phyloP scores from a whole-genome alignment of 2,329 filamentous ascomycete species.

The Trichophaea hybrida region DNA sequence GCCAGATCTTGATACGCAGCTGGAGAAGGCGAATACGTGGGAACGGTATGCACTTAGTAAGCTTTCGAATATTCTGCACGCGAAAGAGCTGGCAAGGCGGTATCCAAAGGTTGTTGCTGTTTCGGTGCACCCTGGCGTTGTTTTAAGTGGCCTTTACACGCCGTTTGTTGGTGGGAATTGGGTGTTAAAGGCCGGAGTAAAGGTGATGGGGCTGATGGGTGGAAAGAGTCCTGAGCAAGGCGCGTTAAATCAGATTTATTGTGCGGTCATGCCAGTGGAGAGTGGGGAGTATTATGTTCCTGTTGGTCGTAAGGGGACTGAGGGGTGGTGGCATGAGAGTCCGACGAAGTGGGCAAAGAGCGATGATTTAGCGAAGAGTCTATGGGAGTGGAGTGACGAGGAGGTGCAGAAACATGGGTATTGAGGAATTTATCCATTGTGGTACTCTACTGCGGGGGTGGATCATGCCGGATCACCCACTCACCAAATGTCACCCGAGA shows the following conservation, averaged over 20 bases:
- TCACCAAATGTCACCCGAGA: too few relatives aligned
- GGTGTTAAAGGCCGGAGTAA: neutral
- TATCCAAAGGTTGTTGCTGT: conserved; percentile 1
- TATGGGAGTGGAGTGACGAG: conserved; percentile 13
- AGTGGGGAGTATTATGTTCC: conserved; percentile 14
- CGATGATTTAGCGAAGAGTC: conserved; percentile 6
- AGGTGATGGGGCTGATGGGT: neutral
- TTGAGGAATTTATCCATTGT: neutral
- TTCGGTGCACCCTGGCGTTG: conserved; percentile 9
- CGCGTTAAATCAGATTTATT: conserved; percentile 7
- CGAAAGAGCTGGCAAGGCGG: conserved; percentile 6
- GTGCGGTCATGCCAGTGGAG: conserved; percentile 4
- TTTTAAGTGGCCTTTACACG: conserved; percentile 1
- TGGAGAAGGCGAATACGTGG: neutral
- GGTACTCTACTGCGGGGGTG: neutral
- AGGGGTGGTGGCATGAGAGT: neutral
- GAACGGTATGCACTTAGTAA: conserved; percentile 13
- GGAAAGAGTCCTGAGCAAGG: neutral
- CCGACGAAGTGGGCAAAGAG: conserved; percentile 8
- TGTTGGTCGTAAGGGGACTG: conserved; percentile 1
- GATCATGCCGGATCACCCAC: too few relatives aligned
- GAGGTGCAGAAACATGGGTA: conserved; percentile 6
- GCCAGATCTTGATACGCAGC: neutral
- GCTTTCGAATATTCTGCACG: conserved; percentile 18
- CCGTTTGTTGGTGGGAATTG: neutral